Evolutionary conservation across 345 rosid species (phyloP).

Genomic region (Gossypium raimondii): DNA sequence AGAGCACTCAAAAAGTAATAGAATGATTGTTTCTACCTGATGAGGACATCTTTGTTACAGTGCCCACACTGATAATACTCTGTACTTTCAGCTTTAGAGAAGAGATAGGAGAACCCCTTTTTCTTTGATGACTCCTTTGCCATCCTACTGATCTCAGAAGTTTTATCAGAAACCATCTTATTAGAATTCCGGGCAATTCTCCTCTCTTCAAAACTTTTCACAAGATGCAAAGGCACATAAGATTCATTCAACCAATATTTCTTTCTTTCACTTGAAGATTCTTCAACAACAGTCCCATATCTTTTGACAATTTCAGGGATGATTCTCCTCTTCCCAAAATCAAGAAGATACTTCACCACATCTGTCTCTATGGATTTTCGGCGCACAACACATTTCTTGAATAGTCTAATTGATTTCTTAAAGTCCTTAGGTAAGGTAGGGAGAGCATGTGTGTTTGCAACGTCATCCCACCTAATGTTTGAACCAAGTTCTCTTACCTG

Average conservation of each 20-base stretch:
- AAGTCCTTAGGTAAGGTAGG: conserved; percentile 61
- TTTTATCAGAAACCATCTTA: conserved; percentile 40
- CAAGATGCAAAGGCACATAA: conserved; percentile 79
- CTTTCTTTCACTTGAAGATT: conserved; percentile 85
- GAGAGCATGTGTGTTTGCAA: conserved; percentile 61
- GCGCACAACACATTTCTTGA: conserved; percentile 82
- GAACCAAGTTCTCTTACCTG: conserved; percentile 89
- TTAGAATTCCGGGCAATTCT: conserved; percentile 55
- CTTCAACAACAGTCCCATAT: conserved; percentile 66
- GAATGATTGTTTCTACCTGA: conserved; percentile 46
- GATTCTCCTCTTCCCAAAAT: conserved; percentile 92
- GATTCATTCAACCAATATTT: conserved; percentile 83
- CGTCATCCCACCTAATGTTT: conserved; percentile 84
- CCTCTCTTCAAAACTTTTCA: conserved; percentile 94
- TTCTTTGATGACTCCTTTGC: conserved; percentile 36
- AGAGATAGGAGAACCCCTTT: conserved; percentile 74
- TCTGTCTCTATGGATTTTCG: conserved; percentile 35
- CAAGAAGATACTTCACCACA: conserved; percentile 78
- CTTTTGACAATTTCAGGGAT: conserved; percentile 67
- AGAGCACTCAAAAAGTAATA: background rate
- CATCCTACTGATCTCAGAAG: conserved; percentile 29
- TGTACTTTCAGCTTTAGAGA: conserved; percentile 68
- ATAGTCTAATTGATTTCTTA: conserved; percentile 68
- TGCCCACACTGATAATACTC: conserved; percentile 71
- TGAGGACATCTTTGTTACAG: conserved; percentile 67